Base-by-base conservation (phyloP, 2,329 filamentous ascomycete species). In the Xenoacremonium recifei region DNA sequence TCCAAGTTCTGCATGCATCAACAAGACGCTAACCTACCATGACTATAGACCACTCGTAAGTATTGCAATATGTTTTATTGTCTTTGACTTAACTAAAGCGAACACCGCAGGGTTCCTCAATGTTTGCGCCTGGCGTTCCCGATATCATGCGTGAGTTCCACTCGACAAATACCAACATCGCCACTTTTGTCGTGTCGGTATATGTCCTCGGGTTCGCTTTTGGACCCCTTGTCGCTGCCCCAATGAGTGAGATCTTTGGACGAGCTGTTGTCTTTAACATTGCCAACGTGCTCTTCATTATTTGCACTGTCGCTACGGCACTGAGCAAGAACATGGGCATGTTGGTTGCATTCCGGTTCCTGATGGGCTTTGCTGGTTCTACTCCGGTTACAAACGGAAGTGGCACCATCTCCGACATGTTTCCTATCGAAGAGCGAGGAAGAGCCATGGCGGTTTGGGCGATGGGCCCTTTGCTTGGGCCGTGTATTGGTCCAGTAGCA, bases 381-480 rank as follows among this genome's bases (percentile, higher is more conserved):
- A 80, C 81, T 0, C 80, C 82, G 2, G 69, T 88, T 4, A 86
- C 81, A 2, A 84, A 82, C 54, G 84, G 80, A 0, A 81, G 80
- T 12, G 83, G 83, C 5, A 81, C 85, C 1, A 62, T 87, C 10
- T 77, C 76, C 13, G 84, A 87, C 63, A 73, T 87, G 31, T 85
- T 75, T 64, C 66, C 72, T 0, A 68, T 81, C 0, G 72, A 77
- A 29, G 61, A 82, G 47, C 71, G 84, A 37, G 84, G 81, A 3
- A 75, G 76, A 6, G 83, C 82, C 2, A 80, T 86, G 63, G 77
- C 83, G 1, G 72, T 76, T 2, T 87, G 84, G 61, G 77, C 80
- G 1, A 72, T 84, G 65, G 76, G 80, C 0, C 79, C 84, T 0
- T 70, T 84, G 3, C 69, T 77, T 2, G 80, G 80, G 0, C 79